Evolutionary conservation across 805 yeast genomes (phyloP).

Genomic region (Metschnikowia colocasiae): DNA sequence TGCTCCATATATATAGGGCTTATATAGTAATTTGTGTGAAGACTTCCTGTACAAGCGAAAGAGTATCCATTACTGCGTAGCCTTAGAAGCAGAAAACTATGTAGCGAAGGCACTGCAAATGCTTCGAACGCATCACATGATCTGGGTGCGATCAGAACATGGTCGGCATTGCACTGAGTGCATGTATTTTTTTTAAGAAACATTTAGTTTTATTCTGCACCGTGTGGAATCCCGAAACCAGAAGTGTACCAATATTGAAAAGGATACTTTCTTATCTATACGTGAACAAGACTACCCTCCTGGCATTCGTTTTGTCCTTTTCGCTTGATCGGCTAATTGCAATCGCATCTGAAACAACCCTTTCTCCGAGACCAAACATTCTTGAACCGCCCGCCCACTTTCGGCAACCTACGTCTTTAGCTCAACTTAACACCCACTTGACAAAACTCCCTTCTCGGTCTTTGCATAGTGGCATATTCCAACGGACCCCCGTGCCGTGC

Average conservation of each 20-base stretch:
- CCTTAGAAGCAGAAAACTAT: not conserved
- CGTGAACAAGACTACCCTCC: not conserved
- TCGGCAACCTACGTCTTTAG: not conserved
- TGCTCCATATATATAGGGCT: not conserved
- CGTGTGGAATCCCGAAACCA: not conserved
- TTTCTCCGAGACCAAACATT: not conserved
- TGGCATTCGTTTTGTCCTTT: not conserved
- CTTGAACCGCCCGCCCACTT: not conserved
- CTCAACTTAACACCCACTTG: not conserved
- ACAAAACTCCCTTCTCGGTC: not conserved
- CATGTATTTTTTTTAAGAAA: not conserved
- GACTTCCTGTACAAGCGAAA: not conserved
- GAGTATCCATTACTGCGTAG: not conserved
- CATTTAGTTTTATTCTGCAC: not conserved
- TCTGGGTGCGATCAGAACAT: conserved; percentile 4
- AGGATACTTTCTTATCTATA: not conserved
- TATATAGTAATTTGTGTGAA: not conserved
- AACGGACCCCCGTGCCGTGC: not conserved
- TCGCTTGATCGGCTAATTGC: not conserved
- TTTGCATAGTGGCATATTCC: not conserved
- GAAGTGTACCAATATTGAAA: not conserved
- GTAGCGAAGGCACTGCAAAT: conserved; percentile 1
- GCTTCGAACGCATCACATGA: conserved; percentile 6
- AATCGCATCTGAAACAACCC: not conserved
- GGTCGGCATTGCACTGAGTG: conserved; percentile 4